phyloP scores from a whole-genome alignment of 129 eudicot genomes.

The Arctium lappa region DNA sequence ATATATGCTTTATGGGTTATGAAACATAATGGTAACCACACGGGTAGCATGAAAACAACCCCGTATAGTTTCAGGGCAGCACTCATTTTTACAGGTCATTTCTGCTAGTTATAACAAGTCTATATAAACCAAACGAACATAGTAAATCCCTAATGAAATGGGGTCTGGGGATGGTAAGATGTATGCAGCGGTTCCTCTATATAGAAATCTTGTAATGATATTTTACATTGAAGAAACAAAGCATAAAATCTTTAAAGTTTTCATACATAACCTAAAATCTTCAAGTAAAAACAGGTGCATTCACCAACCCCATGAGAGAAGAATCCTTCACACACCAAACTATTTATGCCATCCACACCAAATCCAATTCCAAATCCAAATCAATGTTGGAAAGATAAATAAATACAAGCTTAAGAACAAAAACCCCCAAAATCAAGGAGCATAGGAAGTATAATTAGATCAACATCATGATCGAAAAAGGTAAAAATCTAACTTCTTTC shows the following conservation, averaged over 20 bases:
- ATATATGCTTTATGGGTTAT: conserved; percentile 17
- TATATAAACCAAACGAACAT: background rate
- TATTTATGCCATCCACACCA: conserved; percentile 1
- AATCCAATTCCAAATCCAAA: background rate
- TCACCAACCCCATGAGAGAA: conserved; percentile 19
- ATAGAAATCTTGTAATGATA: conserved; percentile 11
- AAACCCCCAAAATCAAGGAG: conserved; percentile 4
- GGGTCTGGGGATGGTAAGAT: background rate
- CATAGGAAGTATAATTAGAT: conserved; percentile 15
- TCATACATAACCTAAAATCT: background rate
- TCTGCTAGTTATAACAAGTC: conserved; percentile 1
- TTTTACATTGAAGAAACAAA: background rate
- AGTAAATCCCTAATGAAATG: background rate
- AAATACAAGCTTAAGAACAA: background rate
- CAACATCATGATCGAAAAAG: conserved; percentile 21
- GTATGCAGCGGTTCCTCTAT: background rate
- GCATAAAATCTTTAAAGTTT: background rate
- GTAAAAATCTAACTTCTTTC: background rate
- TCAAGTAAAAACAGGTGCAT: conserved; percentile 6
- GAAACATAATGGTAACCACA: background rate
- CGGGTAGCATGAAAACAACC: conserved; percentile 7
- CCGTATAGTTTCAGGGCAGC: background rate
- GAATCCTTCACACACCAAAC: conserved; percentile 9
- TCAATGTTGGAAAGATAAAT: background rate
- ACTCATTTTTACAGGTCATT: background rate